phyloP scores from a whole-genome alignment of 2,329 filamentous ascomycete genomes.

The Colletotrichum sp. region DNA sequence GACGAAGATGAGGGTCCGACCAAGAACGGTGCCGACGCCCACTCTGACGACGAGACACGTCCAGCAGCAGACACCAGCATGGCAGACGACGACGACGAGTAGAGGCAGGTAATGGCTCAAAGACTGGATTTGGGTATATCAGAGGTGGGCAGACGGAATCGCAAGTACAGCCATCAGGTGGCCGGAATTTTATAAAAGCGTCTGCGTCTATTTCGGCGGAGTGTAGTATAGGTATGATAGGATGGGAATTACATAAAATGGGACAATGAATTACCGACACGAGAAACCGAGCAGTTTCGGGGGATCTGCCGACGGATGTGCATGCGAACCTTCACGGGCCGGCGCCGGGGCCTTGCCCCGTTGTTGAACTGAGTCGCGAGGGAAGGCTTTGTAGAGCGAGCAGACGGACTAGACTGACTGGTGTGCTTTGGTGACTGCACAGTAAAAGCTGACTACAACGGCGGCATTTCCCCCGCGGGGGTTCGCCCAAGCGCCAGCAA shows the following conservation, averaged over 20 bases:
- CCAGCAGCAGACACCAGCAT: conserved; percentile 42
- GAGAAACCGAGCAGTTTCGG: neutral
- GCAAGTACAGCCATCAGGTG: neutral
- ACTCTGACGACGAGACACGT: conserved; percentile 27
- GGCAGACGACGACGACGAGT: conserved; percentile 41
- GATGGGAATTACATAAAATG: conserved; percentile 12
- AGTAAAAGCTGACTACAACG: neutral
- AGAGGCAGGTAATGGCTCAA: neutral
- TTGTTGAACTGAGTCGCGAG: neutral
- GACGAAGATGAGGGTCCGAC: conserved; percentile 41
- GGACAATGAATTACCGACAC: neutral
- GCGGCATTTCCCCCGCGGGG: neutral
- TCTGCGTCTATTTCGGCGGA: conserved; percentile 2
- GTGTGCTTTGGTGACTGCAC: neutral
- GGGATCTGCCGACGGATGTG: neutral
- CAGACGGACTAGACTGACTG: neutral
- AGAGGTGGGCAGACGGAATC: neutral
- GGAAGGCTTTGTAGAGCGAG: neutral
- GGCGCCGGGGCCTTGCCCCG: neutral
- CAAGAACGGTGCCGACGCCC: conserved; percentile 18
- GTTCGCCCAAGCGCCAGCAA: neutral
- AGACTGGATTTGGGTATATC: neutral
- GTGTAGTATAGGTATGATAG: conserved; percentile 16
- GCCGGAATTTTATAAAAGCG: conserved; percentile 3
- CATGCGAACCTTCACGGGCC: neutral